phyloP scores from a whole-genome alignment of 2,329 filamentous ascomycete species.

The Colletotrichum sp. region DNA sequence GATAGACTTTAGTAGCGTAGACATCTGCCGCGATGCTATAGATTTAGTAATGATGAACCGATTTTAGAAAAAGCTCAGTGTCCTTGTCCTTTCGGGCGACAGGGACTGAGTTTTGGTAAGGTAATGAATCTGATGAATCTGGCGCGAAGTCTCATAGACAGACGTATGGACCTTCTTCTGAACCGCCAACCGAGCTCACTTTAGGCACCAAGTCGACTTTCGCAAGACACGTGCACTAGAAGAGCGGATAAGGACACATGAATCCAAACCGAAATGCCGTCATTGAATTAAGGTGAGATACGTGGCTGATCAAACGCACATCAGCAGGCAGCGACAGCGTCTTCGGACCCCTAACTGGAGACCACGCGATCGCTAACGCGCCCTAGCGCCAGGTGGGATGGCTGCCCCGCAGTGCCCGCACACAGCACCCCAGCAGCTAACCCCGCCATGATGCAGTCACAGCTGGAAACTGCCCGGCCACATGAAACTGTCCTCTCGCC shows the following conservation, averaged over 20 bases:
- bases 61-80: background rate
- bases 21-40: background rate
- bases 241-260: background rate
- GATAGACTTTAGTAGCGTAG: background rate
- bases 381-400: background rate
- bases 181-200: background rate
- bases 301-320: background rate
- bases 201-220: background rate
- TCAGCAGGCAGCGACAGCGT: background rate
- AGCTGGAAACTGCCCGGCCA: background rate
- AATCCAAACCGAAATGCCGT: background rate
- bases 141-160: background rate
- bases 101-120: background rate
- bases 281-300: background rate
- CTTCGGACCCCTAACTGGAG: background rate
- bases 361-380: background rate
- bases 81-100: background rate
- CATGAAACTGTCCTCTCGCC: conserved; percentile 20
- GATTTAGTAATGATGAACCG: background rate
- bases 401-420: background rate
- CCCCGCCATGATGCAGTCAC: conserved; percentile 17
- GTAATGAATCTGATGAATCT: background rate
- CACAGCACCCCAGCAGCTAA: background rate
- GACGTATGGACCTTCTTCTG: background rate
- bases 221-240: background rate